Conservation (phyloP, 140 eudicot species). For the Anethum foeniculum region DNA sequence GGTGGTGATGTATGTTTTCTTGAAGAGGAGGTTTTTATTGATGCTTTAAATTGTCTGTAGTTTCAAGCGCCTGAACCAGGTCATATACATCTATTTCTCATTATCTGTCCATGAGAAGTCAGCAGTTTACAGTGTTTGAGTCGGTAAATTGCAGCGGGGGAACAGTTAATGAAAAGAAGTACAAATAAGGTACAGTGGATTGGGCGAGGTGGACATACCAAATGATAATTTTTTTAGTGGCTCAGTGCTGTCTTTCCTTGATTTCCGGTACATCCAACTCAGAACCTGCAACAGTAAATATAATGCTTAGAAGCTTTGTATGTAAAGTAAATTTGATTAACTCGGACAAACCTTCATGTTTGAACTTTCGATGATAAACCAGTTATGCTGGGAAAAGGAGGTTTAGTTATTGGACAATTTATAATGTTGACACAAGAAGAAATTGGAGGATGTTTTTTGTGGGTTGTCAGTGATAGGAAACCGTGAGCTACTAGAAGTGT, state of each 20-base stretch:
- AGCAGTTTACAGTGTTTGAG: not conserved
- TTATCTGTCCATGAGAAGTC: not conserved
- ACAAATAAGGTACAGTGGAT: not conserved
- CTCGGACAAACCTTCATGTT: conserved; percentile 58
- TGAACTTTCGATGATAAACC: conserved; percentile 24
- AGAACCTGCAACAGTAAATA: conserved; percentile 48
- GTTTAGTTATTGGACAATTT: conserved; percentile 3
- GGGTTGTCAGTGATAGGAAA: conserved; percentile 22
- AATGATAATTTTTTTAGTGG: conserved; percentile 30
- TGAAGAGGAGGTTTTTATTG: not conserved
- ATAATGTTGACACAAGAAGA: conserved; percentile 9
- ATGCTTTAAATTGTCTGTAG: not conserved
- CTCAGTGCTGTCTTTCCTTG: conserved; percentile 33
- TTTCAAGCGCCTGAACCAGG: not conserved
- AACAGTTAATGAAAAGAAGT: not conserved
- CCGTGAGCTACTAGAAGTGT: conserved; percentile 27
- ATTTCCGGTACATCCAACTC: conserved; percentile 66
- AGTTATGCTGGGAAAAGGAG: conserved; percentile 12
- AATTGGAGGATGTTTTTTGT: conserved; percentile 22
- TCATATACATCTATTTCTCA: not conserved
- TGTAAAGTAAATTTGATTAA: conserved; percentile 5
- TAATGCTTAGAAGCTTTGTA: conserved; percentile 13
- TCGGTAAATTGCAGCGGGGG: not conserved
- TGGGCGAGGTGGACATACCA: conserved; percentile 24
- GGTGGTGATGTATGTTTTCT: not conserved